A percentile compares a stretch with the other conserved stretches of the same genome.
Evolutionary conservation across 257 asterid genomes (phyloP).

Genomic region (Parsonsia alboflavescens): DNA sequence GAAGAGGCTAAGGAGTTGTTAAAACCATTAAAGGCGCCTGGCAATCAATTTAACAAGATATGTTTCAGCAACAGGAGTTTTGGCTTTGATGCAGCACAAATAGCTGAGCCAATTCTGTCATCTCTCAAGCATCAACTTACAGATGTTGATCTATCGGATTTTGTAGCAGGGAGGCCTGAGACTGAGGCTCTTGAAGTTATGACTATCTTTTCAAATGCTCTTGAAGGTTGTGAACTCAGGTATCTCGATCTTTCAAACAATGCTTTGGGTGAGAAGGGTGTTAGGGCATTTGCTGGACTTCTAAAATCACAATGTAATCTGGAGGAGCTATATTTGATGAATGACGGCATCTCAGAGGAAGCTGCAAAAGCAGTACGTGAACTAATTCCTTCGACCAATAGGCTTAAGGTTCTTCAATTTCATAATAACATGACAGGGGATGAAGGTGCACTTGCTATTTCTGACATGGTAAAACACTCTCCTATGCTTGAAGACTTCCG

Average conservation of each 20-base stretch:
- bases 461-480: conserved; percentile 52
- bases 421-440: conserved; percentile 95
- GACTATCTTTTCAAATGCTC: conserved; percentile 63
- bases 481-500: conserved; percentile 69
- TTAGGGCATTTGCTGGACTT: conserved; percentile 70
- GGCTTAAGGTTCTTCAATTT: conserved; percentile 65
- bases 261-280: conserved; percentile 92
- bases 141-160: conserved; percentile 88
- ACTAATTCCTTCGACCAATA: conserved; percentile 69
- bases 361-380: conserved; percentile 75
- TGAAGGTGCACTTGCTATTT: conserved; percentile 80
- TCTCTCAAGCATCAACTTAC: conserved; percentile 61
- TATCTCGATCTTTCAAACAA: conserved; percentile 74
- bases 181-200: conserved; percentile 92
- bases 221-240: conserved; percentile 60
- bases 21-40: conserved; percentile 51
- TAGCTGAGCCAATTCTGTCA: conserved; percentile 63
- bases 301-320: conserved; percentile 58
- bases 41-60: conserved; percentile 53
- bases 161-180: conserved; percentile 81
- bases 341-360: conserved; percentile 86
- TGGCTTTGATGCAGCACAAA: conserved; percentile 71
- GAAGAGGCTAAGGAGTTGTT: conserved; percentile 63
- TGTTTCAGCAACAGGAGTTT: conserved; percentile 92
- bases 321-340: conserved; percentile 87